phyloP scores from a whole-genome alignment of 176 grass and related monocot species.

The Miscanthus lutarioriparius region DNA sequence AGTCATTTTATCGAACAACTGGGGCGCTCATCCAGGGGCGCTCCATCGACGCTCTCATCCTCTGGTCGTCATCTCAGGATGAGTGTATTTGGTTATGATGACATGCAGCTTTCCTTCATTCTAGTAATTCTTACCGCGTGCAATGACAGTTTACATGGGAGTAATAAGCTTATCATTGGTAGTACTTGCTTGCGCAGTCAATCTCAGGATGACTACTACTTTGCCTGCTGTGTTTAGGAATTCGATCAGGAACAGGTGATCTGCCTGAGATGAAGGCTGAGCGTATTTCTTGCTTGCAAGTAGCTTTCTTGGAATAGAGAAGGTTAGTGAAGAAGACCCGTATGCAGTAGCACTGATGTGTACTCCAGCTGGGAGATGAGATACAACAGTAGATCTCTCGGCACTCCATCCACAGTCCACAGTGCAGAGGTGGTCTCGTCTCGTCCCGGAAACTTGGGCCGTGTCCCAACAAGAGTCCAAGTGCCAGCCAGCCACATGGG shows the following conservation, averaged over 20 bases:
- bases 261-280: neutral
- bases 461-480: constrained; percentile 53
- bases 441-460: constrained; percentile 52
- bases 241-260: neutral
- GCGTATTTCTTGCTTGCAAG: neutral
- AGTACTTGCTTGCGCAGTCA: neutral
- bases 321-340: constrained; percentile 10
- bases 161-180: neutral
- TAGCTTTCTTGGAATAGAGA: constrained; percentile 17
- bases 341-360: neutral
- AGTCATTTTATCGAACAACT: too few species aligned
- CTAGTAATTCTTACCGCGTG: neutral
- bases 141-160: neutral
- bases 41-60: too few species aligned
- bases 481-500: constrained; percentile 59
- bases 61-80: too few species aligned
- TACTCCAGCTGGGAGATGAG: constrained; percentile 9
- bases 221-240: neutral
- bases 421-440: constrained; percentile 28
- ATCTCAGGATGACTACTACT: too few species aligned
- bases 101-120: neutral
- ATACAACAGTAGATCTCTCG: neutral
- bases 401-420: neutral
- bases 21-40: too few species aligned
- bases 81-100: neutral